These are phyloP conservation scores for Backusella sp. DNA, from an alignment of 192 early-diverging fungal genomes.

Conservation along the genomic window DNA sequence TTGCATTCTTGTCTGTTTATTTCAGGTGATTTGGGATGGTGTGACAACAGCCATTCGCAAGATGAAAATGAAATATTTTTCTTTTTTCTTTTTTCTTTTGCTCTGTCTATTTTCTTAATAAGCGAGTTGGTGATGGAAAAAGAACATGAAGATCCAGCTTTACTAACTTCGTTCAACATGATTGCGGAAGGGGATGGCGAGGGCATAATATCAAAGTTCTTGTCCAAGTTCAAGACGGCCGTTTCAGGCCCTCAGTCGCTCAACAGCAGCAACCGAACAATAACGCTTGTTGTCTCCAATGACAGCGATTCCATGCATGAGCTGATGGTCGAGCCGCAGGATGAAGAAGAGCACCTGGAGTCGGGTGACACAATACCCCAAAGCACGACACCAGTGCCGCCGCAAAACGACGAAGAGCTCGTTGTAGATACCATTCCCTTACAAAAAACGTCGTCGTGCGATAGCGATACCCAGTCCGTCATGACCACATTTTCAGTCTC, in stretches of 20 bases:
- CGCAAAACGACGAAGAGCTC: background rate
- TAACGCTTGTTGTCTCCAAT: background rate
- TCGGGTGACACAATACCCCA: background rate
- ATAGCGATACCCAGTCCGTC: conserved; percentile 47
- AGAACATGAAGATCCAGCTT: conserved; percentile 34
- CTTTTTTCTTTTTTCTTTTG: too few species aligned
- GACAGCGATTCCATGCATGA: background rate
- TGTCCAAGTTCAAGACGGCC: conserved; percentile 51
- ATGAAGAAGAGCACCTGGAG: background rate
- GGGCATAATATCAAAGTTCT: conserved; percentile 54
- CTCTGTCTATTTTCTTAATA: background rate
- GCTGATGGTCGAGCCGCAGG: background rate
- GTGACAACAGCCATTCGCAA: too few species aligned
- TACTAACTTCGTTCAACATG: conserved; percentile 38
- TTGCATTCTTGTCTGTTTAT: too few species aligned
- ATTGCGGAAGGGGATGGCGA: conserved; percentile 37
- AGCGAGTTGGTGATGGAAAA: background rate
- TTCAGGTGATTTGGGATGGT: too few species aligned
- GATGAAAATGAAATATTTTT: too few species aligned
- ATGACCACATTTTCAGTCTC: conserved; percentile 43
- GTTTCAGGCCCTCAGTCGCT: conserved; percentile 19
- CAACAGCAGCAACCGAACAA: background rate
- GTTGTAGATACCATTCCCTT: conserved; percentile 11
- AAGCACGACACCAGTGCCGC: background rate
- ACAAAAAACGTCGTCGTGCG: conserved; percentile 28